A percentile compares a stretch with the other conserved stretches of the same genome.
Evolutionary conservation across 2,329 filamentous ascomycete species (phyloP).

Genomic region (Pestalotiopsis sp.): DNA sequence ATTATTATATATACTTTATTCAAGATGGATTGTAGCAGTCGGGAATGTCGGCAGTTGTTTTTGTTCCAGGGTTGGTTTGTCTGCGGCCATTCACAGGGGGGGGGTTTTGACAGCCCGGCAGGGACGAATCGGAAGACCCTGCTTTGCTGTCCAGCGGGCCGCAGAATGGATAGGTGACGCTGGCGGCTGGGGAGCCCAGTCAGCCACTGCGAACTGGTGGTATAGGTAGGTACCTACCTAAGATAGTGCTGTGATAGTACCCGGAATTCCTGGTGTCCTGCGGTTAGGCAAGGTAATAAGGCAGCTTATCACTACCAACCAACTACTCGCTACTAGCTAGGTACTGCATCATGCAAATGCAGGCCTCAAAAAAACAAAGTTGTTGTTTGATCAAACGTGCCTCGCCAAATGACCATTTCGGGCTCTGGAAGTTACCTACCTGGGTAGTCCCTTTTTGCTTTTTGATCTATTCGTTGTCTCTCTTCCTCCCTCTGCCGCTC

Average conservation of each 20-base stretch:
- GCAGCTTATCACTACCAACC: no score
- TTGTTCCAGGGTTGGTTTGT: background rate
- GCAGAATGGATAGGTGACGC: background rate
- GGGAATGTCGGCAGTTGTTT: background rate
- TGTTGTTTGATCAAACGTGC: background rate
- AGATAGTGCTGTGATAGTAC: background rate
- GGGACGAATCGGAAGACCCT: background rate
- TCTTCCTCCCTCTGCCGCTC: background rate
- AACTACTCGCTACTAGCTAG: background rate
- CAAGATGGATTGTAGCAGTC: background rate
- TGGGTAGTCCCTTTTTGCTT: background rate
- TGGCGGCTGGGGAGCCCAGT: background rate
- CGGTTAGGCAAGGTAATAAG: background rate
- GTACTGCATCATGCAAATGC: background rate
- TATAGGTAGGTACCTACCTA: background rate
- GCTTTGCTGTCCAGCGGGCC: background rate
- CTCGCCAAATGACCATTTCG: background rate
- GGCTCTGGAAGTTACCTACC: background rate
- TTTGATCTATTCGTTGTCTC: background rate
- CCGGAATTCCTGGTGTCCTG: background rate
- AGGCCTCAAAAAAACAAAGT: background rate
- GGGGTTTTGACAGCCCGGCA: background rate
- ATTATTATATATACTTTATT: no score
- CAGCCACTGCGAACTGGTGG: background rate
- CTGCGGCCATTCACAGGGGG: background rate